Percentiles rank a stretch among this genome's conserved stretches.
phyloP scores from a whole-genome alignment of 1,284 basidiomycete genomes.

The Tremellales sp. region DNA sequence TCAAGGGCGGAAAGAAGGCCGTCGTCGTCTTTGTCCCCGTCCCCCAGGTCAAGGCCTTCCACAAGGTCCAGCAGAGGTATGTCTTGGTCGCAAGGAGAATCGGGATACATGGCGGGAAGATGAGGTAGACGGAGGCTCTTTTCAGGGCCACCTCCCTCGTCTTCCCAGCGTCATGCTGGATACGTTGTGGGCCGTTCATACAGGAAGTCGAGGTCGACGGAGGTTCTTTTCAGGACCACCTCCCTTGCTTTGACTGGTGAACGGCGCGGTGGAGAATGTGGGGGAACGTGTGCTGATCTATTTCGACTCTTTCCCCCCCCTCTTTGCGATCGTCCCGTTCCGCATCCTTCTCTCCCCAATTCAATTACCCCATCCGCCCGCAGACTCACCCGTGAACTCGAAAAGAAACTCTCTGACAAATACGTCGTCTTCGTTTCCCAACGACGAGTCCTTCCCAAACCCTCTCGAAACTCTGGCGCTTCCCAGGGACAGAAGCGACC shows the following conservation, averaged over 20 bases:
- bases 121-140: conserved; percentile 49
- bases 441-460: conserved; percentile 97
- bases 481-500: conserved; percentile 84
- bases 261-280: conserved; percentile 3
- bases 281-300: conserved; percentile 19
- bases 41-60: conserved; percentile 97
- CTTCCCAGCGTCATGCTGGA: too few species aligned
- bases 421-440: conserved; percentile 99
- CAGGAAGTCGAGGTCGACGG: conserved; percentile 40
- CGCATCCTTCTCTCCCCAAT: conserved; percentile 4
- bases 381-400: conserved; percentile 96
- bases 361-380: conserved; percentile 3
- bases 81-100: conserved; percentile 38
- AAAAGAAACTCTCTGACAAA: conserved; percentile 97
- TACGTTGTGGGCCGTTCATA: too few species aligned
- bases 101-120: background rate
- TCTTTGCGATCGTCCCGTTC: conserved; percentile 1
- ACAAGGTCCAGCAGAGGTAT: conserved; percentile 95
- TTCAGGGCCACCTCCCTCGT: conserved; percentile 50
- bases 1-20: conserved; percentile 98
- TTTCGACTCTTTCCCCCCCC: conserved; percentile 5
- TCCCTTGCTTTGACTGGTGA: conserved; percentile 30
- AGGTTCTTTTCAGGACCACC: conserved; percentile 49
- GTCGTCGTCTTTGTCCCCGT: conserved; percentile 98
- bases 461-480: conserved; percentile 85